Evolutionary conservation across 495 filamentous ascomycete species (phyloP).

Genomic region (Annulohypoxylon bovei): DNA sequence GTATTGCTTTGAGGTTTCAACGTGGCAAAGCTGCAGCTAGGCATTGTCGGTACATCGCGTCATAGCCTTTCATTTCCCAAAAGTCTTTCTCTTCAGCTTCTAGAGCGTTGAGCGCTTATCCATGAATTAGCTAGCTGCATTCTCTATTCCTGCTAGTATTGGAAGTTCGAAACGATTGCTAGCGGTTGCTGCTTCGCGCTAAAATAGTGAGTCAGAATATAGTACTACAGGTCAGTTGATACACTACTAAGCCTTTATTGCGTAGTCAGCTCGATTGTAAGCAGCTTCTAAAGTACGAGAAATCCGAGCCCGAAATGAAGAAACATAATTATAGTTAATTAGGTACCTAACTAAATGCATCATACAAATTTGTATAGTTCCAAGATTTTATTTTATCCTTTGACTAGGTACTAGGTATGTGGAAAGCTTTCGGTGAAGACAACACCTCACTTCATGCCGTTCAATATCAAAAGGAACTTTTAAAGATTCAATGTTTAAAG

Average conservation of each 20-base stretch:
- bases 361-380: no score
- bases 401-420: not conserved
- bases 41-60: not conserved
- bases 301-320: not conserved
- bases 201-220: slow-evolving; percentile 11
- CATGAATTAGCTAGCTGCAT: not conserved
- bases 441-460: not conserved
- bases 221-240: not conserved
- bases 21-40: not conserved
- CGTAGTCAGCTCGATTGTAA: not conserved
- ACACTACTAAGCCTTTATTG: not conserved
- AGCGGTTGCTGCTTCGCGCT: slow-evolving; percentile 14
- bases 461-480: not conserved
- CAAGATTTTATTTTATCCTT: no score
- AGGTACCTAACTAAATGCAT: no score
- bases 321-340: not conserved
- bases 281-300: not conserved
- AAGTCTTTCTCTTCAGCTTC: not conserved
- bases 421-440: slow-evolving; percentile 8
- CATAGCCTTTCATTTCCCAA: not conserved
- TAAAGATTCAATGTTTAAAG: not conserved
- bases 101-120: not conserved
- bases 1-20: not conserved
- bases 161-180: not conserved
- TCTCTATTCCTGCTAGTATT: not conserved